These are phyloP conservation scores for Anastatica hierochuntica DNA, from an alignment of 345 rosid genomes.

Conservation along the genomic window DNA sequence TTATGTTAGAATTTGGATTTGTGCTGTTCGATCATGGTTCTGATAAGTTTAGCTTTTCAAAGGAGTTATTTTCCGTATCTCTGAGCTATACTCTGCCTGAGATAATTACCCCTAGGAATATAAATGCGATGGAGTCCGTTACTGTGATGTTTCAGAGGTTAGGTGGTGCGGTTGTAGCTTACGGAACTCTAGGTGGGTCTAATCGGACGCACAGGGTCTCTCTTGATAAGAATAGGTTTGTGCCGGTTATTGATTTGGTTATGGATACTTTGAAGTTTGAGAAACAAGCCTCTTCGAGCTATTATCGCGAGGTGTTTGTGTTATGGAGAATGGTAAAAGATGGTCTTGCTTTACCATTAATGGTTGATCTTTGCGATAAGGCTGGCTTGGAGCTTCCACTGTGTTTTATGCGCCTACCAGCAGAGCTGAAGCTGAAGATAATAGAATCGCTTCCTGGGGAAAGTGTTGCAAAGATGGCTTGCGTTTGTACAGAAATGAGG, in stretches of 20 bases:
- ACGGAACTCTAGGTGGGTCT: constrained; percentile 37
- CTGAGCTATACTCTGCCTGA: constrained; percentile 50
- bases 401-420: constrained; percentile 48
- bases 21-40: constrained; percentile 34
- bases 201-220: constrained; percentile 25
- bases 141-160: constrained; percentile 40
- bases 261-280: constrained; percentile 16
- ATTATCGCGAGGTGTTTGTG: constrained; percentile 21
- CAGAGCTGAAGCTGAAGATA: constrained; percentile 58
- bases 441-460: constrained; percentile 45
- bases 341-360: constrained; percentile 47
- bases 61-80: constrained; percentile 35
- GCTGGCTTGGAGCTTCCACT: constrained; percentile 45
- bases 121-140: constrained; percentile 22
- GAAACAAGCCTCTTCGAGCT: constrained; percentile 4
- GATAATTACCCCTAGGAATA: constrained; percentile 14
- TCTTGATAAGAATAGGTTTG: constrained; percentile 38
- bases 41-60: constrained; percentile 36
- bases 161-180: constrained; percentile 40
- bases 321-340: constrained; percentile 76
- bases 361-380: constrained; percentile 47
- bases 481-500: constrained; percentile 39
- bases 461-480: constrained; percentile 42
- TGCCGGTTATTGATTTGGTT: constrained; percentile 29
- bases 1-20: constrained; percentile 65